Percentiles rank a stretch among this genome's conserved stretches.
Conservation (phyloP, 2,329 filamentous ascomycete species). For the Phialophora expanda region DNA sequence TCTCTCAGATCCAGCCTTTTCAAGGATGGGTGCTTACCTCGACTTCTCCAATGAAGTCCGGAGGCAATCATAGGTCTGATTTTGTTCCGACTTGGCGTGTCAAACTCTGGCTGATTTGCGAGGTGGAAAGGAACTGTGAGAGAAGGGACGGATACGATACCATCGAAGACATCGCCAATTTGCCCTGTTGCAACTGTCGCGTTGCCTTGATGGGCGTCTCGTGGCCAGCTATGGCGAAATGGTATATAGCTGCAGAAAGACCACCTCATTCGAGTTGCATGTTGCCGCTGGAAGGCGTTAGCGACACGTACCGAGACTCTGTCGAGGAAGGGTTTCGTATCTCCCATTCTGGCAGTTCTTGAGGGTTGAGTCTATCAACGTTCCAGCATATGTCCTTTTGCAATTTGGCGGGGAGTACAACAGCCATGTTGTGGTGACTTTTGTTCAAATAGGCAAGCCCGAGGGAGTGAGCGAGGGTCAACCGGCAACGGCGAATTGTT, state of each 20-base stretch:
- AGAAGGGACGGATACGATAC: conserved; percentile 20
- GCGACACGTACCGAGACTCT: conserved; percentile 47
- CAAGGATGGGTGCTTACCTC: neutral
- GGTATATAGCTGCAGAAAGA: conserved; percentile 50
- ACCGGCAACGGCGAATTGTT: neutral
- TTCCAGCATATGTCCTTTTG: conserved; percentile 46
- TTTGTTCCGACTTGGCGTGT: neutral
- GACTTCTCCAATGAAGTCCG: too few relatives aligned
- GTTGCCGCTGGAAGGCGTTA: conserved; percentile 55
- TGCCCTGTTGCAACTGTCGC: conserved; percentile 53
- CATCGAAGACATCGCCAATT: conserved; percentile 30
- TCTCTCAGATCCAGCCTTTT: too few relatives aligned
- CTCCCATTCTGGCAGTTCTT: conserved; percentile 22
- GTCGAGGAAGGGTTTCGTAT: conserved; percentile 43
- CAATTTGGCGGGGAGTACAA: conserved; percentile 11
- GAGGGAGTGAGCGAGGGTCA: neutral
- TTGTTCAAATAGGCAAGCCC: conserved; percentile 2
- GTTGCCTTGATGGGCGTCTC: conserved; percentile 55
- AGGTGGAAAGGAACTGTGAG: conserved; percentile 22
- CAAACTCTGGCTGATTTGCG: neutral
- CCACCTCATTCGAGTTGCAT: conserved; percentile 53
- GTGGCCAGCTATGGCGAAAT: conserved; percentile 51
- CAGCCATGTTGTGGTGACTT: conserved; percentile 13
- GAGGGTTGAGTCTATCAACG: conserved; percentile 42
- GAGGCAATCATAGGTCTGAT: conserved; percentile 40